Conservation (phyloP, 2,329 filamentous ascomycete genomes). For the Fusarium torreyae region DNA sequence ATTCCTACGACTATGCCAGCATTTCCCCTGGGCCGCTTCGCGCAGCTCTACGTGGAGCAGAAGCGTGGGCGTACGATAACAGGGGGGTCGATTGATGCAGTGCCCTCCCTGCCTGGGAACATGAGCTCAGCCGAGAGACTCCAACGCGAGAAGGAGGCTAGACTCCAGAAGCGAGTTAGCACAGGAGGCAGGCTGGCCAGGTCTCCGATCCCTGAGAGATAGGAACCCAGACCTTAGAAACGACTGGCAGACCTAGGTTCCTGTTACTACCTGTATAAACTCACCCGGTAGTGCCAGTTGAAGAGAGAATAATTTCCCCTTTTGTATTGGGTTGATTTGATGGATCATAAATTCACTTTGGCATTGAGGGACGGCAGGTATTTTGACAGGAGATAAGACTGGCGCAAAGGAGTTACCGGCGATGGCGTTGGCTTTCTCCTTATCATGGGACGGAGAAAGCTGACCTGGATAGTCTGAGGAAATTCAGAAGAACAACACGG, state of each 20-base stretch:
- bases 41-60: conserved; percentile 87
- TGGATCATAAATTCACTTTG: conserved; percentile 38
- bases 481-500: conserved; percentile 23
- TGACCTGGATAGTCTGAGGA: conserved; percentile 17
- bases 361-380: conserved; percentile 41
- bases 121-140: conserved; percentile 63
- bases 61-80: conserved; percentile 69
- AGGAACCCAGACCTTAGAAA: conserved; percentile 62
- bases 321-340: conserved; percentile 25
- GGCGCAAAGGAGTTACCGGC: conserved; percentile 48
- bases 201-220: conserved; percentile 74
- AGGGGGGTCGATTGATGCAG: conserved; percentile 67
- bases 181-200: conserved; percentile 81
- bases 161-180: conserved; percentile 84
- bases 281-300: conserved; percentile 48
- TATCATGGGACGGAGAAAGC: conserved; percentile 17
- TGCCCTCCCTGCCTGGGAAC: conserved; percentile 71
- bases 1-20: conserved; percentile 82
- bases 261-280: conserved; percentile 55
- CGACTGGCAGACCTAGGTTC: conserved; percentile 57
- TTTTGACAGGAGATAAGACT: conserved; percentile 42
- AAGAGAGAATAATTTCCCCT: conserved; percentile 28
- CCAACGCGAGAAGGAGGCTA: conserved; percentile 75
- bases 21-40: conserved; percentile 85
- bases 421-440: conserved; percentile 37